Evolutionary conservation across 306 rosid genomes (phyloP).

Genomic region (Corylus heterophylla): DNA sequence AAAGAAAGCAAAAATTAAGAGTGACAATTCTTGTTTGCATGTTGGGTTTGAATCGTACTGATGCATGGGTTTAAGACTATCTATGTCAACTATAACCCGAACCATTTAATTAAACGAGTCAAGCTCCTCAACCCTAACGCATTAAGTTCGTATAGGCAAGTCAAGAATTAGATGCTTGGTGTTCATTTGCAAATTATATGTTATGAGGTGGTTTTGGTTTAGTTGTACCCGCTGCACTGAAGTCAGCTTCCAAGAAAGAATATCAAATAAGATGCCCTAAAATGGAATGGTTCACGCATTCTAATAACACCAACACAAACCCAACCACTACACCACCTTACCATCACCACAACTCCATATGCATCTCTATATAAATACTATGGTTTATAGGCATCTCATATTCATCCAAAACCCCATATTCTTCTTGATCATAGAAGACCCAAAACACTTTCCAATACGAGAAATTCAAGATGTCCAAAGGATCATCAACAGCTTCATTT

Average conservation of each 20-base stretch:
- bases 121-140: no score
- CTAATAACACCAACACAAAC: not conserved
- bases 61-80: no score
- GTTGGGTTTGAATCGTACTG: no score
- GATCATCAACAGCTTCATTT: conserved; percentile 23
- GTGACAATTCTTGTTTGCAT: no score
- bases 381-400: conserved; percentile 12
- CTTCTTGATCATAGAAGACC: conserved; percentile 5
- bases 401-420: conserved; percentile 3
- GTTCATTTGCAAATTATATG: not conserved
- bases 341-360: conserved; percentile 55
- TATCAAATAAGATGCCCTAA: not conserved
- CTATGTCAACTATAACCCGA: no score
- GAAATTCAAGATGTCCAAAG: conserved; percentile 36
- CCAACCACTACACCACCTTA: conserved; percentile 54
- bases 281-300: conserved; percentile 5
- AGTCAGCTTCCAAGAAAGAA: not conserved
- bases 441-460: conserved; percentile 3
- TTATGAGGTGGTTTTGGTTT: conserved; percentile 31
- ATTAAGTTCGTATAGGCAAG: no score
- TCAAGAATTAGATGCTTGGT: no score
- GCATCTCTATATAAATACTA: conserved; percentile 34
- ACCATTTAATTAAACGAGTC: no score
- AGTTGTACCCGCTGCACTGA: conserved; percentile 39
- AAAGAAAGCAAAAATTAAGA: not conserved